Conservation (phyloP, 1,284 basidiomycete species). For the Butyriboletus appendiculatus region DNA sequence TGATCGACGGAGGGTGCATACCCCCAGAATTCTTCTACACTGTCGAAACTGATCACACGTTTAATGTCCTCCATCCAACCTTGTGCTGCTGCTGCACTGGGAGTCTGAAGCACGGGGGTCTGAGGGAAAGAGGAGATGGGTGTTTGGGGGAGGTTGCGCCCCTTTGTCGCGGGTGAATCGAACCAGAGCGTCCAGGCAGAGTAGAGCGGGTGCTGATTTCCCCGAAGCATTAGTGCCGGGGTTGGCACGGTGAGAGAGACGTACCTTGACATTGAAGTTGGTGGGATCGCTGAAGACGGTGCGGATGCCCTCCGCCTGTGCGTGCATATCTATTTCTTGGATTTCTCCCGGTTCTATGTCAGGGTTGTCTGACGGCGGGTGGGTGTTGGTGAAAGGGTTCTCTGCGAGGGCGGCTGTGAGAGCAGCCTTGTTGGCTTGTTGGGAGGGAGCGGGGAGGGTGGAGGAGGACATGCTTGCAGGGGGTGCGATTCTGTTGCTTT, state of each 20-base stretch:
- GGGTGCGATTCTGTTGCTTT: slow-evolving; percentile 21
- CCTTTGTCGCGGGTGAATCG: slow-evolving; percentile 89
- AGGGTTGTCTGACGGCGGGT: slow-evolving; percentile 38
- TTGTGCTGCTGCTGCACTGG: slow-evolving; percentile 66
- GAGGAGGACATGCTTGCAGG: slow-evolving; percentile 26
- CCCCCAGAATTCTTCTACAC: slow-evolving; percentile 99
- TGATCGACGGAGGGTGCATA: slow-evolving; percentile 39
- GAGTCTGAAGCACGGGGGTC: slow-evolving; percentile 68
- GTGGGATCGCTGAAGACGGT: slow-evolving; percentile 90
- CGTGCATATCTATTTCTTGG: slow-evolving; percentile 78
- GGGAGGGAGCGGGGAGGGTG: slow-evolving; percentile 55
- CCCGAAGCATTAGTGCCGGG: slow-evolving; percentile 10
- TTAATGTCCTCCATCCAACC: slow-evolving; percentile 99
- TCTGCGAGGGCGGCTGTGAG: slow-evolving; percentile 68
- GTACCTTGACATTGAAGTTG: slow-evolving; percentile 91
- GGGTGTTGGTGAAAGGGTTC: slow-evolving; percentile 39
- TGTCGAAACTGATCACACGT: slow-evolving; percentile 90
- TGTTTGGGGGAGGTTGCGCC: slow-evolving; percentile 84
- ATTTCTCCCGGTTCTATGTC: slow-evolving; percentile 69
- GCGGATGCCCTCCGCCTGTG: slow-evolving; percentile 78
- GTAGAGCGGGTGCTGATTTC: slow-evolving; percentile 80
- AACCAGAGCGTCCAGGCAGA: slow-evolving; percentile 98
- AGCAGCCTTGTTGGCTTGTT: slow-evolving; percentile 74
- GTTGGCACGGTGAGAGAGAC: slow-evolving; percentile 16
- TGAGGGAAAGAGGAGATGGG: slow-evolving; percentile 77